A percentile compares a stretch with the other conserved stretches of the same genome.
Conservation (phyloP, 176 grass and related monocot genomes). For the Avena eriantha region DNA sequence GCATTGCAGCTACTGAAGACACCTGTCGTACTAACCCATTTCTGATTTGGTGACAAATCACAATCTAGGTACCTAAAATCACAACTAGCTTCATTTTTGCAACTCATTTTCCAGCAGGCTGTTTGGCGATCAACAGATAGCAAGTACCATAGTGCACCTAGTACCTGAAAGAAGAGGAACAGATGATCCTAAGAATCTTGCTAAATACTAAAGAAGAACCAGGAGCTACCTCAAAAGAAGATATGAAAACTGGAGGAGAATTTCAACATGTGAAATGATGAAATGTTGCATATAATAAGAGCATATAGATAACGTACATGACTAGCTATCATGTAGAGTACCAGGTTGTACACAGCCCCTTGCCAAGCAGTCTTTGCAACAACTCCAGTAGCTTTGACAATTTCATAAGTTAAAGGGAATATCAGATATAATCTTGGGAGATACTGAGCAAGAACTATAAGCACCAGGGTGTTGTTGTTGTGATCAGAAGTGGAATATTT, state of each 20-base stretch:
- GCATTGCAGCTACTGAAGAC: conserved; percentile 67
- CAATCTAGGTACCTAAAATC: conserved; percentile 73
- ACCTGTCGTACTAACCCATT: conserved; percentile 50
- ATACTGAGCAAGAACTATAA: conserved; percentile 93
- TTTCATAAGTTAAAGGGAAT: conserved; percentile 91
- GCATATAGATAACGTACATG: conserved; percentile 63
- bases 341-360: conserved; percentile 93
- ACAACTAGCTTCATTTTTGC: conserved; percentile 60
- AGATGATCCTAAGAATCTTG: conserved; percentile 27
- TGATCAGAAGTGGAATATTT: conserved; percentile 78
- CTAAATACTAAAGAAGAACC: background rate
- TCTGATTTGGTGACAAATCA: conserved; percentile 33
- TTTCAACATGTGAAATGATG: background rate
- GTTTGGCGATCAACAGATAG: conserved; percentile 87
- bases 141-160: conserved; percentile 91
- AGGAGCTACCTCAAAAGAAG: background rate
- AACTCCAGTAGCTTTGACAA: conserved; percentile 89
- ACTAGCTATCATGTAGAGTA: conserved; percentile 98
- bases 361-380: conserved; percentile 94
- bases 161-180: conserved; percentile 56
- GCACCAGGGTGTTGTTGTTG: conserved; percentile 89
- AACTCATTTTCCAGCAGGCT: conserved; percentile 84
- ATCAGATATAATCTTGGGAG: conserved; percentile 97
- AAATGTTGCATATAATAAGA: conserved; percentile 5
- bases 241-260: background rate